These are phyloP conservation scores for Podila epigama DNA, from an alignment of 192 early-diverging fungal genomes.

Conservation along the genomic window DNA sequence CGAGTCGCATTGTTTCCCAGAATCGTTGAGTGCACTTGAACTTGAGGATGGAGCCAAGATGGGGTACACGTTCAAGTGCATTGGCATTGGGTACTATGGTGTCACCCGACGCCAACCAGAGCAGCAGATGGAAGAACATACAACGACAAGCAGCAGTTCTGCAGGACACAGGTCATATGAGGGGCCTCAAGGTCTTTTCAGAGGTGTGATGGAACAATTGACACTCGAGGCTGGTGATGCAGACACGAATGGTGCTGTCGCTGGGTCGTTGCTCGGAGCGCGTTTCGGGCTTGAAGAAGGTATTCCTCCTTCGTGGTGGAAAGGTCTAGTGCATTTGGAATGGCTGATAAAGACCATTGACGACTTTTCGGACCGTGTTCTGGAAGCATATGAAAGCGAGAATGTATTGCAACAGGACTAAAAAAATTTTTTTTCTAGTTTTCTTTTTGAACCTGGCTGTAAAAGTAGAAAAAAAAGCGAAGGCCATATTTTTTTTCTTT, in stretches of 20 bases:
- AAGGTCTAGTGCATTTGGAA: conserved; percentile 42
- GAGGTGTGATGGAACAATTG: conserved; percentile 55
- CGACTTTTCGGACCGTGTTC: conserved; percentile 19
- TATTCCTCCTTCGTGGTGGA: conserved; percentile 57
- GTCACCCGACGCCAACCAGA: conserved; percentile 37
- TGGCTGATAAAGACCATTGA: conserved; percentile 41
- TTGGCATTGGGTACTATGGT: conserved; percentile 51
- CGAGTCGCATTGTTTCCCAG: conserved; percentile 41
- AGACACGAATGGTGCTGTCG: conserved; percentile 64
- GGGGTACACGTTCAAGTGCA: conserved; percentile 64
- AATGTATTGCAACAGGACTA: not conserved
- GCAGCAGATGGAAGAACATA: conserved; percentile 29
- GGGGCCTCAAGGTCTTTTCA: conserved; percentile 23
- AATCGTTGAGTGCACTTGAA: conserved; percentile 35
- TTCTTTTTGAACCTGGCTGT: not conserved
- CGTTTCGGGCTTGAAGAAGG: conserved; percentile 50
- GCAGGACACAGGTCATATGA: conserved; percentile 9
- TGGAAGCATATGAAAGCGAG: conserved; percentile 21
- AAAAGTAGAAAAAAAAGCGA: no score
- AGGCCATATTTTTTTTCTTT: not conserved
- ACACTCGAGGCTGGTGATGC: conserved; percentile 63
- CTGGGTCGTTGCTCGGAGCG: conserved; percentile 59
- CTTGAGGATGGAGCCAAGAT: conserved; percentile 48
- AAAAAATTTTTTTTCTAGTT: not conserved
- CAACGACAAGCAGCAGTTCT: no score